Evolutionary conservation across 805 yeast species (phyloP).

Genomic region (Suhomyces canberraensis): DNA sequence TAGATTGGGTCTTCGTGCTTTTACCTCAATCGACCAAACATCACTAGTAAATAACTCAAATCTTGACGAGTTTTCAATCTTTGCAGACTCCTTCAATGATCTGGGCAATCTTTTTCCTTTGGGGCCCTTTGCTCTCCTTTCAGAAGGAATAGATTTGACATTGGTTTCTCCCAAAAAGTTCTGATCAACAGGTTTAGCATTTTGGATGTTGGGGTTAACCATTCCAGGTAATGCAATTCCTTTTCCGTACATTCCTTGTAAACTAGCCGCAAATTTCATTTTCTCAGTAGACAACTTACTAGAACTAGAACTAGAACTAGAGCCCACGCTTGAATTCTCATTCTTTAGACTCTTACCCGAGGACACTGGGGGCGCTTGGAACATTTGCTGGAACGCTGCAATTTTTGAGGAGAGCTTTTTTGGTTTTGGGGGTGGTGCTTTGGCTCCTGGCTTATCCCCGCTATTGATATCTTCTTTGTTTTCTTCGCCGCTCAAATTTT

Average conservation of each 20-base stretch:
- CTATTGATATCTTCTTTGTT: neutral
- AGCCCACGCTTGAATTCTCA: neutral
- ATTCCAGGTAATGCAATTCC: conserved; percentile 54
- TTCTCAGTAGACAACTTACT: conserved; percentile 32
- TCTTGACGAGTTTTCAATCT: conserved; percentile 31
- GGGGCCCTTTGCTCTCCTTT: conserved; percentile 68
- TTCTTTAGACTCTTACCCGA: neutral
- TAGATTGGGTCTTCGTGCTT: too few species aligned
- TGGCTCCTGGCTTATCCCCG: conserved; percentile 6
- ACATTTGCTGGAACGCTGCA: conserved; percentile 79
- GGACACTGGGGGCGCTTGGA: conserved; percentile 33
- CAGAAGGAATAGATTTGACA: conserved; percentile 7
- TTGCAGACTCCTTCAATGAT: conserved; percentile 43
- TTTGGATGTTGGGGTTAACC: conserved; percentile 38
- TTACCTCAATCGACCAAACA: conserved; percentile 37
- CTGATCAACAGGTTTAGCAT: neutral
- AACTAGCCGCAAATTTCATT: conserved; percentile 52
- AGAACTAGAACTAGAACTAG: neutral
- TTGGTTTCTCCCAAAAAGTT: conserved; percentile 9
- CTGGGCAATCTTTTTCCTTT: conserved; percentile 68
- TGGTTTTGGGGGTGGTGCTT: conserved; percentile 58
- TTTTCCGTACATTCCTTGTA: conserved; percentile 55
- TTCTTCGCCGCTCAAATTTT: neutral
- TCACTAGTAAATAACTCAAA: conserved; percentile 31
- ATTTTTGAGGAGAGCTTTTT: conserved; percentile 75